Conservation (phyloP, 352 stramenopile genomes). For the Pythium insidiosum region DNA sequence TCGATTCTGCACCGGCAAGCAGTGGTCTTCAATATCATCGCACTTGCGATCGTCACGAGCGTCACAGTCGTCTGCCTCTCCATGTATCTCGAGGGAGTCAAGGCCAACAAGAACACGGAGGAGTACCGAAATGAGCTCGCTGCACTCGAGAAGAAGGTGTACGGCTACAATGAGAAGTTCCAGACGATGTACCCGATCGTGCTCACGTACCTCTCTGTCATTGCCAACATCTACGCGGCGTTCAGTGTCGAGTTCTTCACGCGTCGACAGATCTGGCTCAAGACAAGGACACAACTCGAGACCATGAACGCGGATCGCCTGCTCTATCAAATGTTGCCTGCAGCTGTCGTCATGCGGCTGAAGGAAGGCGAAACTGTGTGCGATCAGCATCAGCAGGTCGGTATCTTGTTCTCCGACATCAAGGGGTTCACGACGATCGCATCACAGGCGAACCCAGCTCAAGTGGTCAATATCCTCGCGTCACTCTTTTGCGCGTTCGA, state of each 20-base stretch:
- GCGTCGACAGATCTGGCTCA: slow-evolving; percentile 77
- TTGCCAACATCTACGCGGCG: slow-evolving; percentile 76
- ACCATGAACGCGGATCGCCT: slow-evolving; percentile 79
- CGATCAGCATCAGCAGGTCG: slow-evolving; percentile 81
- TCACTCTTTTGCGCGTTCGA: slow-evolving; percentile 91
- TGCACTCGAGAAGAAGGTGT: slow-evolving; percentile 18
- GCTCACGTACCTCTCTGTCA: slow-evolving; percentile 69
- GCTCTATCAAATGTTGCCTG: slow-evolving; percentile 84
- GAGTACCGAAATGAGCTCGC: slow-evolving; percentile 29
- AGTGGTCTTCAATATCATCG: slow-evolving; percentile 50
- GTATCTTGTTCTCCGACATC: slow-evolving; percentile 89
- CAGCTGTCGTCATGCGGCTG: slow-evolving; percentile 73
- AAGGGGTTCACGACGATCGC: slow-evolving; percentile 90
- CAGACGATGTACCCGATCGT: slow-evolving; percentile 78
- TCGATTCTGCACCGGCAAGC: slow-evolving; percentile 69
- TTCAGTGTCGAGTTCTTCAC: slow-evolving; percentile 79
- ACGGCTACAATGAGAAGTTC: slow-evolving; percentile 65
- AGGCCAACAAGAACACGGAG: too few relatives aligned
- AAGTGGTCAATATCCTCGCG: slow-evolving; percentile 88
- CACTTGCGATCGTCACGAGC: slow-evolving; percentile 37
- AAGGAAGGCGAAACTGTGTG: slow-evolving; percentile 82
- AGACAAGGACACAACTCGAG: slow-evolving; percentile 74
- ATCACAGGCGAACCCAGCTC: slow-evolving; percentile 63
- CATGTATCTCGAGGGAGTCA: too few relatives aligned
- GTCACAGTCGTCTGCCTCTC: slow-evolving; percentile 35